Evolutionary conservation across 2,329 filamentous ascomycete species (phyloP).

Genomic region (Teratosphaeria epicoccoides): DNA sequence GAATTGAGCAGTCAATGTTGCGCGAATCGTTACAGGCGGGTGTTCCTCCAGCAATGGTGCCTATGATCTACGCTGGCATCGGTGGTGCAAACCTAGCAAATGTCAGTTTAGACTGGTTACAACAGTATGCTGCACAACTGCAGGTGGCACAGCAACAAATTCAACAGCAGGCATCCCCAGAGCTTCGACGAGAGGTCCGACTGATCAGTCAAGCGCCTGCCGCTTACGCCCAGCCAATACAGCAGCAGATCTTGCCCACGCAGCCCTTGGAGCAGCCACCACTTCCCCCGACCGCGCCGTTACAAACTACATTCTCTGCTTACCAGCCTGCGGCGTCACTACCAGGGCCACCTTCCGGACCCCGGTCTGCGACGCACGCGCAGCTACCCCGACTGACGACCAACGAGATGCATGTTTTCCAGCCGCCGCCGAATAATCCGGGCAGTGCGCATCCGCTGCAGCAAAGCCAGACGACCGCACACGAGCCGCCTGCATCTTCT

Average conservation of each 20-base stretch:
- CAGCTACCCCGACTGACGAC: constrained; percentile 42
- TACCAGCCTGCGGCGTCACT: constrained; percentile 21
- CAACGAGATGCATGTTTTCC: constrained; percentile 41
- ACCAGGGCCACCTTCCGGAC: constrained; percentile 31
- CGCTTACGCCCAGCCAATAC: constrained; percentile 13
- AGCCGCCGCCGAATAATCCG: constrained; percentile 32
- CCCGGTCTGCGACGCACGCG: constrained; percentile 36
- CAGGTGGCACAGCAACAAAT: constrained; percentile 35
- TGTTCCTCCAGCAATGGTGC: constrained; percentile 41
- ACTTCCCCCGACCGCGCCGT: constrained; percentile 15
- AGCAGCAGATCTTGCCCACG: constrained; percentile 27
- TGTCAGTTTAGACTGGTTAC: constrained; percentile 40
- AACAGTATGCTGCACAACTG: constrained; percentile 39
- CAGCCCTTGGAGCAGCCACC: constrained; percentile 27
- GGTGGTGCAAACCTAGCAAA: constrained; percentile 38
- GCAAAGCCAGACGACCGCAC: constrained; percentile 42
- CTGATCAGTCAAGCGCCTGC: constrained; percentile 30
- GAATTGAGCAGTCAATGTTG: constrained; percentile 43
- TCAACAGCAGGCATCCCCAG: constrained; percentile 29
- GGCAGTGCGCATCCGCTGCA: constrained; percentile 32
- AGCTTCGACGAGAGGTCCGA: constrained; percentile 32
- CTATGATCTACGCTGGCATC: constrained; percentile 44
- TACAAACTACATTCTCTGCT: constrained; percentile 32
- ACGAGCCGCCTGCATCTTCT: constrained; percentile 55
- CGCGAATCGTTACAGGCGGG: constrained; percentile 42